A percentile compares a stretch with the other conserved stretches of the same genome.
These are phyloP conservation scores for Pecoramyces ruminantium DNA, from an alignment of 192 early-diverging fungal species.

Conservation along the genomic window DNA sequence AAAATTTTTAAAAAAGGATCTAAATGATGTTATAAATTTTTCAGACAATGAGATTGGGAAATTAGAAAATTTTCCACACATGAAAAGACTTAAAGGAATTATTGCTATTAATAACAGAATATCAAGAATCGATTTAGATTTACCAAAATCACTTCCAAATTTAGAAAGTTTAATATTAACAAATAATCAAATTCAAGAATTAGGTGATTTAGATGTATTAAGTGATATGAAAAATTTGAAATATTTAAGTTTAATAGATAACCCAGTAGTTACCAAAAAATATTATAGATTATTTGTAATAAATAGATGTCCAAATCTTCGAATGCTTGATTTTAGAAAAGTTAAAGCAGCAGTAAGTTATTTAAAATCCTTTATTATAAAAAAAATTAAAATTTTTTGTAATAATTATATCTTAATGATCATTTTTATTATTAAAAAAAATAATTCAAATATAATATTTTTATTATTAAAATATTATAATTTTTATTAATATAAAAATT, in stretches of 20 bases:
- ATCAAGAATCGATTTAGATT: conserved; percentile 46
- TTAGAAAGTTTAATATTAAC: conserved; percentile 65
- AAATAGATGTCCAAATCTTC: conserved; percentile 53
- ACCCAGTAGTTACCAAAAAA: conserved; percentile 67
- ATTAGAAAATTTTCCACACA: conserved; percentile 74
- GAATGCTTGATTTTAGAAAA: conserved; percentile 73
- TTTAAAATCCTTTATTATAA: not conserved
- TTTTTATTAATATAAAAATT: too few species aligned
- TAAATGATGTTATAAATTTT: conserved; percentile 82
- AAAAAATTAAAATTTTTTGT: conserved; percentile 3
- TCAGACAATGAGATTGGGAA: conserved; percentile 77
- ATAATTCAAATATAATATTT: too few species aligned
- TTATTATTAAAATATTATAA: too few species aligned
- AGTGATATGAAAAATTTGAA: conserved; percentile 18
- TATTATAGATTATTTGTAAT: conserved; percentile 75
- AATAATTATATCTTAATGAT: not conserved
- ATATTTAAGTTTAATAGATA: conserved; percentile 64
- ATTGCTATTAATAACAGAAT: conserved; percentile 83
- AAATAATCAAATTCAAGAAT: conserved; percentile 68
- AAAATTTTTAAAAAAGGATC: too few species aligned
- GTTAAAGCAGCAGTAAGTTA: conserved; percentile 45
- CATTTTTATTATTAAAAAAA: too few species aligned
- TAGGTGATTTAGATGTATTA: conserved; percentile 73
- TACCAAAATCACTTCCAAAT: conserved; percentile 53
- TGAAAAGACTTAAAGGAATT: conserved; percentile 54